Evolutionary conservation across 306 rosid species (phyloP).

Genomic region (Quercus alba): DNA sequence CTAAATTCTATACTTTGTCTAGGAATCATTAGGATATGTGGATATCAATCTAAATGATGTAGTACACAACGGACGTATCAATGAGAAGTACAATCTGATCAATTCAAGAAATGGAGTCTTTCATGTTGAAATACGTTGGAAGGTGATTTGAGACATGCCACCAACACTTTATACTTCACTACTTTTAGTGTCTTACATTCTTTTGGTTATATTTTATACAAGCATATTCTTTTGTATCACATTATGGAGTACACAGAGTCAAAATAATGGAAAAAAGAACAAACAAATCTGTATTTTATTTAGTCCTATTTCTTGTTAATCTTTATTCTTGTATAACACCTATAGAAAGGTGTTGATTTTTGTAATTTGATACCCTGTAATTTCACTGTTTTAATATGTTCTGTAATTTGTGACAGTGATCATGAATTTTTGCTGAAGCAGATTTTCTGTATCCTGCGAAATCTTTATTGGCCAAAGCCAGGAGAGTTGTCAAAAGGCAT

Average conservation of each 20-base stretch:
- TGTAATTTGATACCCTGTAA: not conserved
- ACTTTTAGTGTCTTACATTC: not conserved
- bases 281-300: not conserved
- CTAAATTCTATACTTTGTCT: not conserved
- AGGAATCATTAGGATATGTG: slow-evolving; percentile 20
- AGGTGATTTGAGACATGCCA: not conserved
- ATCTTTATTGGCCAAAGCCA: not conserved
- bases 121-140: slow-evolving; percentile 28
- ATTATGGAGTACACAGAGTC: not conserved
- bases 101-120: slow-evolving; percentile 26
- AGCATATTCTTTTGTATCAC: not conserved
- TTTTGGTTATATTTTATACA: not conserved
- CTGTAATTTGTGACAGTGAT: not conserved
- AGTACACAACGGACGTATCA: slow-evolving; percentile 25
- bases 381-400: not conserved
- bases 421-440: not conserved
- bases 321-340: not conserved
- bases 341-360: not conserved
- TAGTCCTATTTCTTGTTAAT: not conserved
- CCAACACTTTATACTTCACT: not conserved
- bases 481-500: too few species aligned
- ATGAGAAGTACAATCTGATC: slow-evolving; percentile 24
- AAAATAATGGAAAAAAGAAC: not conserved
- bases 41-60: slow-evolving; percentile 28
- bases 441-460: not conserved